Evolutionary conservation across 176 grass and related monocot genomes (phyloP).

Genomic region (Otatea glauca): DNA sequence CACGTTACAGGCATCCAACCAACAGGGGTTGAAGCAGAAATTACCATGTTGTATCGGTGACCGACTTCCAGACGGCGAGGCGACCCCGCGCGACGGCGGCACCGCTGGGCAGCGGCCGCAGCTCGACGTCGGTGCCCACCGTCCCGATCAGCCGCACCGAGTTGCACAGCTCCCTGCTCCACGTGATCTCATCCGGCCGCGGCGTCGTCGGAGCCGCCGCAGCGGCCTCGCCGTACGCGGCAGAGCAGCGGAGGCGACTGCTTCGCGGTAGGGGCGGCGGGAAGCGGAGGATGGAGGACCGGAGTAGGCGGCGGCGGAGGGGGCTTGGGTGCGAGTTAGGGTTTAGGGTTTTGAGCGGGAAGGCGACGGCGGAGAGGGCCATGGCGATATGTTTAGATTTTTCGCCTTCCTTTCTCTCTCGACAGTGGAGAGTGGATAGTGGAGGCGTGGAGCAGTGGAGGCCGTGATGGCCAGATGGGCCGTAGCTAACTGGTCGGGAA

Average conservation of each 20-base stretch:
- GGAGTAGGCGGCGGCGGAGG: not conserved
- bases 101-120: slow-evolving; percentile 76
- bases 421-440: not conserved
- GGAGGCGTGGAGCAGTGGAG: not conserved
- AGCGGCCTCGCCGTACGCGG: slow-evolving; percentile 37
- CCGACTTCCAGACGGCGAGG: slow-evolving; percentile 77
- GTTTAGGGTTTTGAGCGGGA: slow-evolving; percentile 54
- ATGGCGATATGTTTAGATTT: slow-evolving; percentile 39
- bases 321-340: slow-evolving; percentile 1
- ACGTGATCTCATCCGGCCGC: slow-evolving; percentile 65
- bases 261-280: not conserved
- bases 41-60: slow-evolving; percentile 80
- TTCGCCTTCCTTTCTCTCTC: not conserved
- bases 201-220: slow-evolving; percentile 36
- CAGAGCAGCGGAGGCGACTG: slow-evolving; percentile 33
- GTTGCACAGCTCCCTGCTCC: slow-evolving; percentile 82
- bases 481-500: no score
- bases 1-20: not conserved
- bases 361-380: slow-evolving; percentile 40
- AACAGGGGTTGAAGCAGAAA: not conserved
- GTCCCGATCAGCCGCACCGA: slow-evolving; percentile 77
- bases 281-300: not conserved
- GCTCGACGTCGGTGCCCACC: slow-evolving; percentile 67
- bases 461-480: no score
- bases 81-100: slow-evolving; percentile 70